Conservation (phyloP, 768 basidiomycete genomes). For the Trametes villosa region DNA sequence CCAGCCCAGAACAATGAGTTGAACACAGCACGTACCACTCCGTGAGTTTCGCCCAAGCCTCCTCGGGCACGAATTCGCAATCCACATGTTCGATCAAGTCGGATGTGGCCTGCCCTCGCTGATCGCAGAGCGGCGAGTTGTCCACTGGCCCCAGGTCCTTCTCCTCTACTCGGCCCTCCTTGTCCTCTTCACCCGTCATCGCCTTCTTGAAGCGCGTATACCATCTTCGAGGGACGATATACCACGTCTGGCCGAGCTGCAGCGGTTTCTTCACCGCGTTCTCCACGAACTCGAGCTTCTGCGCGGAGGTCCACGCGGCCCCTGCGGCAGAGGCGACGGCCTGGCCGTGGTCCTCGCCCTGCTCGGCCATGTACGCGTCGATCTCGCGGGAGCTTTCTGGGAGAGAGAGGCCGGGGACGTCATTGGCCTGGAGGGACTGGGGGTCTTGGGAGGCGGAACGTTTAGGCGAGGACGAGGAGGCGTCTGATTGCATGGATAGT, state of each 20-base stretch:
- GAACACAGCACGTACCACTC: constrained; percentile 59
- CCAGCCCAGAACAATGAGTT: neutral
- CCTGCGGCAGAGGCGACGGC: constrained; percentile 18
- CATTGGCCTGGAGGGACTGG: constrained; percentile 34
- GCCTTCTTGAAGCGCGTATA: constrained; percentile 77
- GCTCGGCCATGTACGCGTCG: constrained; percentile 51
- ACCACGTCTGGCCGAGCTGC: constrained; percentile 77
- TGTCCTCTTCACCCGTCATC: constrained; percentile 69
- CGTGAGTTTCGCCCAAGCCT: constrained; percentile 69
- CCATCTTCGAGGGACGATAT: constrained; percentile 72
- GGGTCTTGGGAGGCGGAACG: constrained; percentile 75
- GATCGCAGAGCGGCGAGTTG: constrained; percentile 61
- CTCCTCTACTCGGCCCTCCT: constrained; percentile 65
- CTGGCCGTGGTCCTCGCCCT: constrained; percentile 32
- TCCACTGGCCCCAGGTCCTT: constrained; percentile 74
- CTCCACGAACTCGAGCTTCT: constrained; percentile 58
- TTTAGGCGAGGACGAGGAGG: constrained; percentile 76
- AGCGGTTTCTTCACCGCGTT: constrained; percentile 52
- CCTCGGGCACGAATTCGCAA: constrained; percentile 74
- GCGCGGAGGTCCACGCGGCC: constrained; percentile 37
- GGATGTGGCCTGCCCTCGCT: constrained; percentile 45
- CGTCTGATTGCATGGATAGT: constrained; percentile 73
- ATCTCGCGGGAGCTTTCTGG: constrained; percentile 53
- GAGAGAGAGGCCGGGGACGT: constrained; percentile 30
- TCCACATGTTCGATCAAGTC: constrained; percentile 65